A percentile compares a stretch with the other conserved stretches of the same genome.
Evolutionary conservation across 441 rosid genomes (phyloP).

Genomic region (Gossypium davidsonii): DNA sequence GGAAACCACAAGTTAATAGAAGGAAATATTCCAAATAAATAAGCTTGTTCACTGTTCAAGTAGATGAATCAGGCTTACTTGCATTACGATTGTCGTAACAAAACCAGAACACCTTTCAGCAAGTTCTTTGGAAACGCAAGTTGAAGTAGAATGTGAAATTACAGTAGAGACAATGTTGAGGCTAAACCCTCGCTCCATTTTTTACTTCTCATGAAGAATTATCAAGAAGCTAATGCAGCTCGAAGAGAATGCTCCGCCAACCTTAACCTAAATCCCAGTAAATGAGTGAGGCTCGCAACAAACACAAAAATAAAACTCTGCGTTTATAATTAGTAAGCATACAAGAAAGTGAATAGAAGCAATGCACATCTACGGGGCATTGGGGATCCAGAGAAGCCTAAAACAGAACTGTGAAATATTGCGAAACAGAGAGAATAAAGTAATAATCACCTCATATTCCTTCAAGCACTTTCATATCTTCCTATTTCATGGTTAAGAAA

Average conservation of each 20-base stretch:
- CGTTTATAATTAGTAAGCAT: neutral
- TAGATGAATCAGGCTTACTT: constrained; percentile 38
- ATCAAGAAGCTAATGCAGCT: constrained; percentile 74
- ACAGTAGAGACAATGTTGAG: constrained; percentile 65
- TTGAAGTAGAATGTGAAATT: constrained; percentile 55
- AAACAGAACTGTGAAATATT: neutral
- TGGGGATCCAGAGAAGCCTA: neutral
- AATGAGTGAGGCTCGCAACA: constrained; percentile 25
- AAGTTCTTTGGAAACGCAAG: constrained; percentile 68
- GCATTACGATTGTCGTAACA: constrained; percentile 76
- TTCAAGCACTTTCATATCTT: constrained; percentile 54
- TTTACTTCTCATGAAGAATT: constrained; percentile 64
- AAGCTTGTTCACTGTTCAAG: constrained; percentile 3
- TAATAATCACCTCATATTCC: constrained; percentile 47
- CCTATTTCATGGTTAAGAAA: constrained; percentile 22
- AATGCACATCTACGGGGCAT: neutral
- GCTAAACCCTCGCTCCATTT: constrained; percentile 64
- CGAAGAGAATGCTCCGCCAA: constrained; percentile 89
- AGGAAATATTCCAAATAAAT: constrained; percentile 6
- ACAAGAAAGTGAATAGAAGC: neutral
- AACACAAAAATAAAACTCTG: neutral
- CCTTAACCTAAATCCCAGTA: constrained; percentile 83
- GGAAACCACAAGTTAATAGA: neutral
- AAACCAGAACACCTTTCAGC: constrained; percentile 77
- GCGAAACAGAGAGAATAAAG: neutral